phyloP scores from a whole-genome alignment of 208 protist species.

The Phytomonas serpens region DNA sequence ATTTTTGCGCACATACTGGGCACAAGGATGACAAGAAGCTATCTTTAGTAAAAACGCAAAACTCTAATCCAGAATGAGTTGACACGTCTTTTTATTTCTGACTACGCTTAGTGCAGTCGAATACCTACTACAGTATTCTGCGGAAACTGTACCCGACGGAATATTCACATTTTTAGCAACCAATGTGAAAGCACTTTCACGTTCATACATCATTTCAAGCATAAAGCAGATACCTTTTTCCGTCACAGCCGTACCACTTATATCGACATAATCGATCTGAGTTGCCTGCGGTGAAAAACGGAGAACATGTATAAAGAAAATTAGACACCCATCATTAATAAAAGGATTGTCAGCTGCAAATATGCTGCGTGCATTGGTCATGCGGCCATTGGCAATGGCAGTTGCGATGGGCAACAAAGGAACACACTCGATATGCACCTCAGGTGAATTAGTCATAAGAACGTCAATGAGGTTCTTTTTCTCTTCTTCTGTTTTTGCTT shows the following conservation, averaged over 20 bases:
- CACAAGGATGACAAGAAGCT: neutral
- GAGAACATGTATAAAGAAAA: constrained; percentile 73
- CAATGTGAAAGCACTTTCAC: constrained; percentile 54
- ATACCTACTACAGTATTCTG: constrained; percentile 2
- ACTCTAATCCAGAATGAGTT: neutral
- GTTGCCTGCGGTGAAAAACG: constrained; percentile 64
- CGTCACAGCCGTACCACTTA: constrained; percentile 70
- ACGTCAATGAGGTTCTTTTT: constrained; percentile 50
- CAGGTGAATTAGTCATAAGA: constrained; percentile 47
- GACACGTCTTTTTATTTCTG: neutral
- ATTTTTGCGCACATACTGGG: neutral
- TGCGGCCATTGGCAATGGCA: constrained; percentile 66
- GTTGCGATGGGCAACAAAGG: constrained; percentile 63
- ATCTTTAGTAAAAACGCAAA: neutral
- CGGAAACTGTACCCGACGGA: constrained; percentile 8
- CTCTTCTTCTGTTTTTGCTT: constrained; percentile 56
- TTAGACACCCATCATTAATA: constrained; percentile 56
- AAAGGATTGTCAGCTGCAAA: constrained; percentile 43
- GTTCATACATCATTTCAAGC: constrained; percentile 73
- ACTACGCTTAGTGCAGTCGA: neutral
- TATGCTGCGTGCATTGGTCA: constrained; percentile 55
- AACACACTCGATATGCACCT: constrained; percentile 52
- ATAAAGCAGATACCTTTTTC: constrained; percentile 71
- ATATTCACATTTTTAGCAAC: constrained; percentile 39
- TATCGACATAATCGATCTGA: constrained; percentile 69